A percentile compares a stretch with the other conserved stretches of the same genome.
Evolutionary conservation across 768 basidiomycete genomes (phyloP).

Genomic region (Leccinum disarticulatum): DNA sequence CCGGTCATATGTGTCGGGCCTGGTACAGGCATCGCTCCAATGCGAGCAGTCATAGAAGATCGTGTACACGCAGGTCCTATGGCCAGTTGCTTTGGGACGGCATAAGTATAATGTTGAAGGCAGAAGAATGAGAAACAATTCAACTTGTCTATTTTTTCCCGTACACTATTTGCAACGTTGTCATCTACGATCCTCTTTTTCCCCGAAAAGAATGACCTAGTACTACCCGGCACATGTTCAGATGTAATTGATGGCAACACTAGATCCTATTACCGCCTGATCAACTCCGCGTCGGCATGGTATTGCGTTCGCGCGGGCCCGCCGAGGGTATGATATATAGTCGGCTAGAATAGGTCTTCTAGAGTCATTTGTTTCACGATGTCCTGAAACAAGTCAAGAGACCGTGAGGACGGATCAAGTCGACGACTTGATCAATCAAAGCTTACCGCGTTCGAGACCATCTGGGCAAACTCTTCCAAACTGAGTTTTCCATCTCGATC

Average conservation of each 20-base stretch:
- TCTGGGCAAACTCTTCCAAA: conserved; percentile 95
- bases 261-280: conserved; percentile 10
- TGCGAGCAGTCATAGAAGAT: conserved; percentile 83
- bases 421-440: neutral
- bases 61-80: conserved; percentile 53
- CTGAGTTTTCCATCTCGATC: conserved; percentile 97
- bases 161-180: no score
- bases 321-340: conserved; percentile 22
- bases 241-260: no score
- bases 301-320: conserved; percentile 15
- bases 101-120: no score
- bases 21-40: conserved; percentile 92
- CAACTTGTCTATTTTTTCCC: no score
- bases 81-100: conserved; percentile 43
- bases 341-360: conserved; percentile 78
- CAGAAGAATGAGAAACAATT: no score
- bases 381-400: conserved; percentile 51
- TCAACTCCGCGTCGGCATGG: conserved; percentile 16
- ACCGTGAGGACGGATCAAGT: conserved; percentile 7
- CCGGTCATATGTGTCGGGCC: conserved; percentile 95
- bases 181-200: no score
- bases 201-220: no score
- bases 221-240: no score
- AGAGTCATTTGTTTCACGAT: conserved; percentile 99
- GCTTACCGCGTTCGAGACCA: conserved; percentile 94